Evolutionary conservation across 2,329 filamentous ascomycete genomes (phyloP), one percentile per base, ranked within the genome.

Genomic region (Apiospora marii): DNA sequence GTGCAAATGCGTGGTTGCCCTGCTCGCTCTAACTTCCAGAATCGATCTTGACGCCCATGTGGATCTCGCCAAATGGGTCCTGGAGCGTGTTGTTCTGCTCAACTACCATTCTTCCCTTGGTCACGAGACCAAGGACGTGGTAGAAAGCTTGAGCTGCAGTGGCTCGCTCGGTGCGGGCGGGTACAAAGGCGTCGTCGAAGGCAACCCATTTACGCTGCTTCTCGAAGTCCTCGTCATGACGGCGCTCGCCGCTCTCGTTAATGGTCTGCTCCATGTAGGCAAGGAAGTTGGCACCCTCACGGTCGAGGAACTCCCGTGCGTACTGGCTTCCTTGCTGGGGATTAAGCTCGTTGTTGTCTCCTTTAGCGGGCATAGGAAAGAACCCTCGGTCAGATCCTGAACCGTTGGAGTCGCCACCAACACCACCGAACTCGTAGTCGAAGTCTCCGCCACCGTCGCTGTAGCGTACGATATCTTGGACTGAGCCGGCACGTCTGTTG

Each of bases 101-200:
- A 6, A 95, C 90, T 24, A 83, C 80, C 64, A 96, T 83, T 71
- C 88, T 81, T 1, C 87, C 87, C 81, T 91, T 94, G 2, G 90
- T 94, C 7, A 90, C 91, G 61, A 96, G 86, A 14, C 88, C 86
- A 19, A 97, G 87, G 2, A 94, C 86, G 80, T 96, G 93, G 83
- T 93, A 90, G 79, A 94, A 92, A 0, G 91, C 94, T 80, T 95
- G 93, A 2, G 93, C 91, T 12, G 92, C 93, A 16, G 94, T 90
- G 43, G 89, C 84, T 48, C 85, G 87, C 43, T 88, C 90, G 58
- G 84, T 83, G 67, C 85, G 82, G 13, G 79, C 78, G 0, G 90
- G 87, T n/a, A 89, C 86, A 64, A 96, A 89, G 13, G 98, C 83
- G 68, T 90, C 84, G 67, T 92, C 89, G 78, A 98, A 97, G 0